A percentile compares a stretch with the other conserved stretches of the same genome.
phyloP scores from a whole-genome alignment of 192 early-diverging fungal species.

The Mortierella claussenii region DNA sequence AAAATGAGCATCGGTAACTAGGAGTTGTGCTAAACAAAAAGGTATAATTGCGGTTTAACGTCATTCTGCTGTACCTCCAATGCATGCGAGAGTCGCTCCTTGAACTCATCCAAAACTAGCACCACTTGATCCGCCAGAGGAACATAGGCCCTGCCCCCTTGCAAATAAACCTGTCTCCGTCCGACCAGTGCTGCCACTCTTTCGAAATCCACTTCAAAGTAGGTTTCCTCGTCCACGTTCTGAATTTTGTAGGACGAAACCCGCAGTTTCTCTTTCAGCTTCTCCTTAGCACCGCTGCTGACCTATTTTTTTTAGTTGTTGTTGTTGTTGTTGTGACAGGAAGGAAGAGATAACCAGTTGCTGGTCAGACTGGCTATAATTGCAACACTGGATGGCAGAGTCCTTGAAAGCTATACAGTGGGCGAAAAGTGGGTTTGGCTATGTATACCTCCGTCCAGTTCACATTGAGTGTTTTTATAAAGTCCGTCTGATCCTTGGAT shows the following conservation, averaged over 20 bases:
- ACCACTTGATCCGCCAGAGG: conserved; percentile 75
- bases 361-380: too few species aligned
- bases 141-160: conserved; percentile 76
- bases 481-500: conserved; percentile 61
- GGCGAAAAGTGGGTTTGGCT: too few species aligned
- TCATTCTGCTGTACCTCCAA: too few species aligned
- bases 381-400: neutral
- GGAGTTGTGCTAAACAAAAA: neutral
- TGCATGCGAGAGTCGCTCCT: conserved; percentile 61
- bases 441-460: conserved; percentile 61
- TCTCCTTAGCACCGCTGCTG: conserved; percentile 40
- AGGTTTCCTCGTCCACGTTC: conserved; percentile 51
- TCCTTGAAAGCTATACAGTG: too few species aligned
- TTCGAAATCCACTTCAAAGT: conserved; percentile 76
- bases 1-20: neutral
- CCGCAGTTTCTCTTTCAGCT: conserved; percentile 14
- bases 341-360: neutral
- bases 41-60: too few species aligned
- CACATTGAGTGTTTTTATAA: conserved; percentile 61
- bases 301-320: conserved; percentile 38
- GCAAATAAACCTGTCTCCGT: conserved; percentile 68
- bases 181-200: conserved; percentile 71
- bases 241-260: conserved; percentile 15
- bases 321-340: too few species aligned
- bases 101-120: conserved; percentile 83